Conservation (phyloP, 306 rosid species). For the Fragaria ananassa region DNA sequence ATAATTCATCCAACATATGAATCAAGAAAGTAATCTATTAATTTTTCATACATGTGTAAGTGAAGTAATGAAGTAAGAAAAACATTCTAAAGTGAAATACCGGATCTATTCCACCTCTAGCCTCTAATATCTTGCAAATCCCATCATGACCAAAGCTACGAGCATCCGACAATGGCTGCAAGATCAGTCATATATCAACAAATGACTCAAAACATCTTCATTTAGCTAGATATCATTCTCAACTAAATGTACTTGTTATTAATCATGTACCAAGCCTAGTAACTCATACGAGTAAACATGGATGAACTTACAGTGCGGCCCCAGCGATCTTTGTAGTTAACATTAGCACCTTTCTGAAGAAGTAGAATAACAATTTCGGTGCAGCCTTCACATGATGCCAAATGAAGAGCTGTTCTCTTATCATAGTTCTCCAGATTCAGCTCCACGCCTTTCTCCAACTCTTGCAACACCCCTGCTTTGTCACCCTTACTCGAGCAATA, state of each 20-base stretch:
- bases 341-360: constrained; percentile 33
- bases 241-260: neutral
- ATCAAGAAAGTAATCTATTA: neutral
- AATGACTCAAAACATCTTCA: neutral
- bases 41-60: too few relatives aligned
- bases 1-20: neutral
- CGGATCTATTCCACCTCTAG: constrained; percentile 32
- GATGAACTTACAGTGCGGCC: constrained; percentile 30
- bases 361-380: constrained; percentile 24
- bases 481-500: constrained; percentile 31
- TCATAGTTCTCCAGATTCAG: constrained; percentile 24
- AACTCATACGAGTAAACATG: neutral
- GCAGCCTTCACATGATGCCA: constrained; percentile 32
- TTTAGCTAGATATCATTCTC: neutral
- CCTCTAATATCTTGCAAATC: constrained; percentile 28
- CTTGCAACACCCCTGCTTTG: constrained; percentile 28
- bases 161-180: constrained; percentile 32
- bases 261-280: neutral
- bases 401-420: constrained; percentile 35
- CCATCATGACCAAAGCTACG: constrained; percentile 21
- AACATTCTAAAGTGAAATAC: neutral
- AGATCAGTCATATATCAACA: neutral
- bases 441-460: constrained; percentile 26
- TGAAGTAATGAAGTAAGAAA: neutral
- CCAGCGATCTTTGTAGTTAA: constrained; percentile 28